Percentiles rank a stretch among this genome's conserved stretches.
These are phyloP conservation scores for Rubus idaeus DNA, from an alignment of 306 rosid species.

Conservation along the genomic window DNA sequence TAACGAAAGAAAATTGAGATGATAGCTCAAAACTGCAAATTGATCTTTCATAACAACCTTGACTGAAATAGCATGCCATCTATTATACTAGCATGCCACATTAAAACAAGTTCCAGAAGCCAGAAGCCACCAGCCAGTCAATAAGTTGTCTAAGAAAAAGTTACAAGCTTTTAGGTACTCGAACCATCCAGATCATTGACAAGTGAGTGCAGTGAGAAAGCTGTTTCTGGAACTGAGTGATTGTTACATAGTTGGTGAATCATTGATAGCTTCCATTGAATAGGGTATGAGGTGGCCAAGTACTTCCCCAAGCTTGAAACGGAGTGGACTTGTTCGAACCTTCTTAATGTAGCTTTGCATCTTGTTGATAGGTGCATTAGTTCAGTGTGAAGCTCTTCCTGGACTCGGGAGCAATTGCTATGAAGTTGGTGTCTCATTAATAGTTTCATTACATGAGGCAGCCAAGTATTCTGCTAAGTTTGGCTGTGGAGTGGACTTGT, in stretches of 20 bases:
- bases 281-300: constrained; percentile 57
- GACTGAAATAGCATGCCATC: neutral
- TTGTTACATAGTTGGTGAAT: neutral
- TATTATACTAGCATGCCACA: neutral
- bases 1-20: neutral
- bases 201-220: neutral
- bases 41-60: neutral
- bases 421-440: no score
- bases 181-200: neutral
- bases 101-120: neutral
- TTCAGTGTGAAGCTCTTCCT: neutral
- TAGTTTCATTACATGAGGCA: constrained; percentile 40
- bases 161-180: neutral
- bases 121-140: neutral
- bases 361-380: neutral
- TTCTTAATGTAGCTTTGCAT: neutral
- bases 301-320: constrained; percentile 69
- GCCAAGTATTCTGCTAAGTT: constrained; percentile 91
- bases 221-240: neutral
- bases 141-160: neutral
- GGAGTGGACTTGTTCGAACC: constrained; percentile 18
- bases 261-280: neutral
- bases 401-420: neutral
- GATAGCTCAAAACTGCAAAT: neutral
- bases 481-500: constrained; percentile 53